Percentiles rank a stretch among this genome's conserved stretches.
phyloP scores from a whole-genome alignment of 176 grass and related monocot genomes.

The Luzula sylvatica region DNA sequence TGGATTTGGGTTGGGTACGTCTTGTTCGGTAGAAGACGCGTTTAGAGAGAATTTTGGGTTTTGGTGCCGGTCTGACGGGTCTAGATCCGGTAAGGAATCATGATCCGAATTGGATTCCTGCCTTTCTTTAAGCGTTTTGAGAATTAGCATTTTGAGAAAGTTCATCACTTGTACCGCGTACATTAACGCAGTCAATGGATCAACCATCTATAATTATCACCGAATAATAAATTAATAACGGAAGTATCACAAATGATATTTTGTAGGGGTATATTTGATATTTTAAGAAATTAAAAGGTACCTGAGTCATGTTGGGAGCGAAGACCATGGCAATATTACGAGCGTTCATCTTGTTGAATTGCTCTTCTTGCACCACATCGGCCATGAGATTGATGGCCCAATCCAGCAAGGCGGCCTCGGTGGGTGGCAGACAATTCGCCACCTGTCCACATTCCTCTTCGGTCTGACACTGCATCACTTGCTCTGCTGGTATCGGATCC shows the following conservation, averaged over 20 bases:
- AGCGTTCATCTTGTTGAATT: slow-evolving; percentile 73
- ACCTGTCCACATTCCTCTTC: slow-evolving; percentile 51
- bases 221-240: background rate
- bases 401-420: slow-evolving; percentile 57
- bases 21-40: slow-evolving; percentile 25
- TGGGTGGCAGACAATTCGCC: slow-evolving; percentile 34
- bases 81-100: slow-evolving; percentile 23
- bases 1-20: slow-evolving; percentile 36
- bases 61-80: slow-evolving; percentile 42
- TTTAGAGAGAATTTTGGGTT: slow-evolving; percentile 33
- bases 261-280: background rate
- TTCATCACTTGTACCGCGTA: slow-evolving; percentile 96
- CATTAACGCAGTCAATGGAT: slow-evolving; percentile 84
- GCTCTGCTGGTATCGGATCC: slow-evolving; percentile 55
- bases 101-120: slow-evolving; percentile 35
- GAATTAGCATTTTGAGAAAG: slow-evolving; percentile 73
- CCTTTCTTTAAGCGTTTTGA: slow-evolving; percentile 65
- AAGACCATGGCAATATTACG: slow-evolving; percentile 75
- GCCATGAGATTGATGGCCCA: slow-evolving; percentile 89
- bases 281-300: too few species aligned
- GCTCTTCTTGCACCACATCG: slow-evolving; percentile 69
- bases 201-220: slow-evolving; percentile 45
- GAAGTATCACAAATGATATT: background rate
- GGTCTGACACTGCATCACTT: slow-evolving; percentile 75
- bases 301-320: slow-evolving; percentile 91